phyloP scores from a whole-genome alignment of 2,329 filamentous ascomycete genomes.

The Pyrenophora seminiperda region DNA sequence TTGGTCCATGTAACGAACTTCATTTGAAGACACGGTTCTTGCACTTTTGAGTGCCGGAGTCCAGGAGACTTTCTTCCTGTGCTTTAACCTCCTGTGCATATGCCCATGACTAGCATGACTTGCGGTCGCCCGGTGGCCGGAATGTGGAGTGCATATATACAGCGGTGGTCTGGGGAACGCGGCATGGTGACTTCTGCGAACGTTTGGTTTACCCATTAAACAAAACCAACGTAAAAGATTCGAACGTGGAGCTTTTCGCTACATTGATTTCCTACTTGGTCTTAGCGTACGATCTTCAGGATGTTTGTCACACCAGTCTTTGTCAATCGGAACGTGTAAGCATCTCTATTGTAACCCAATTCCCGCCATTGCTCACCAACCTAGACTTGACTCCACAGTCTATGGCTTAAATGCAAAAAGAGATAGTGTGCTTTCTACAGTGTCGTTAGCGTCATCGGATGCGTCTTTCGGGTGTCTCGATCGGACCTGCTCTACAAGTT shows the following conservation, averaged over 20 bases:
- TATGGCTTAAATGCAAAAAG: constrained; percentile 8
- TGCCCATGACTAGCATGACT: constrained; percentile 7
- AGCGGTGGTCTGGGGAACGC: constrained; percentile 1
- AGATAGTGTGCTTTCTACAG: constrained; percentile 7
- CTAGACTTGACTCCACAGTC: constrained; percentile 19
- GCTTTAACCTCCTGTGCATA: constrained; percentile 11
- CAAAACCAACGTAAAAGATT: neutral
- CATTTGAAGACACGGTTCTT: constrained; percentile 28
- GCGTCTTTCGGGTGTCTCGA: constrained; percentile 14
- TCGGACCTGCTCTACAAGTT: constrained; percentile 17
- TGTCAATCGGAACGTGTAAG: constrained; percentile 22
- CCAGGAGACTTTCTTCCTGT: constrained; percentile 19
- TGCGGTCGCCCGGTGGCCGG: constrained; percentile 2
- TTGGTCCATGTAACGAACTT: constrained; percentile 22
- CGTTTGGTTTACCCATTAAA: constrained; percentile 2
- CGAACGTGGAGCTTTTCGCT: neutral
- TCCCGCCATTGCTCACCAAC: constrained; percentile 12
- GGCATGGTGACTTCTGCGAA: constrained; percentile 4
- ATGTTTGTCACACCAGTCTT: constrained; percentile 29
- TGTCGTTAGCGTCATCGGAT: constrained; percentile 16
- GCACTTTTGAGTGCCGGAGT: constrained; percentile 20
- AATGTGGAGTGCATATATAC: constrained; percentile 17
- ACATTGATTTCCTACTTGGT: neutral
- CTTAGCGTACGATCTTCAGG: constrained; percentile 1
- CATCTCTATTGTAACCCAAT: neutral